Percentiles rank a stretch among this genome's conserved stretches.
Conservation (phyloP, 768 basidiomycete species). For the Xerocomus potaroensis region DNA sequence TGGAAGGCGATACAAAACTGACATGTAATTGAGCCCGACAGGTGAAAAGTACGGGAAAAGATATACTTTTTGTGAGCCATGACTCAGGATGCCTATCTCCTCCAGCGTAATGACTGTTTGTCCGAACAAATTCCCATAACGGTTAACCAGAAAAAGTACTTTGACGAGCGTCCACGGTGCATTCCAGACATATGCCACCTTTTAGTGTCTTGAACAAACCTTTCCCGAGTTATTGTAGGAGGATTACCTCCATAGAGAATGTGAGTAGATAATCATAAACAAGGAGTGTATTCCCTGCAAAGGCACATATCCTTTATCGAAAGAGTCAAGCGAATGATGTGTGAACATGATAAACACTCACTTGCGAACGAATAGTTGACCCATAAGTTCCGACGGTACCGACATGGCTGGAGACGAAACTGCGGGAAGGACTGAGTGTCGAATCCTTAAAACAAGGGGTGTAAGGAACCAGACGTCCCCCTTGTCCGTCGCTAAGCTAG, state of each 20-base stretch:
- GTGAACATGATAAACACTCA: background rate
- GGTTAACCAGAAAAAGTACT: conserved; percentile 8
- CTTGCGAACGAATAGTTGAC: background rate
- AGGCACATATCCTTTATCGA: conserved; percentile 3
- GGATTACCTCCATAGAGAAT: conserved; percentile 18
- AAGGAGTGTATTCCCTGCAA: conserved; percentile 18
- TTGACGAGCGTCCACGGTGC: conserved; percentile 8
- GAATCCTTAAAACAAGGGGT: background rate
- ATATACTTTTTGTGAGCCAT: conserved; percentile 3
- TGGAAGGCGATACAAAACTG: conserved; percentile 3
- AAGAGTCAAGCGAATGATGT: background rate
- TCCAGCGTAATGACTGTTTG: conserved; percentile 20
- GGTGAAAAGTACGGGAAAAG: background rate
- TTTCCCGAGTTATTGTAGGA: background rate
- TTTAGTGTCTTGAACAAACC: background rate
- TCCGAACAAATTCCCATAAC: conserved; percentile 12
- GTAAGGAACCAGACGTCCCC: too few relatives aligned
- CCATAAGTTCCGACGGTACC: background rate
- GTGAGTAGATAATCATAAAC: conserved; percentile 25
- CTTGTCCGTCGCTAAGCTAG: background rate
- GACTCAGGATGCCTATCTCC: conserved; percentile 17
- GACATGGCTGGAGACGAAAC: conserved; percentile 1
- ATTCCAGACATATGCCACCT: conserved; percentile 15
- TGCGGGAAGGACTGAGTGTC: background rate
- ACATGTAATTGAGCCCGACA: background rate